Evolutionary conservation across 164 flowering plant species (phyloP).

Genomic region (Kalanchoe fedtschenkoi): DNA sequence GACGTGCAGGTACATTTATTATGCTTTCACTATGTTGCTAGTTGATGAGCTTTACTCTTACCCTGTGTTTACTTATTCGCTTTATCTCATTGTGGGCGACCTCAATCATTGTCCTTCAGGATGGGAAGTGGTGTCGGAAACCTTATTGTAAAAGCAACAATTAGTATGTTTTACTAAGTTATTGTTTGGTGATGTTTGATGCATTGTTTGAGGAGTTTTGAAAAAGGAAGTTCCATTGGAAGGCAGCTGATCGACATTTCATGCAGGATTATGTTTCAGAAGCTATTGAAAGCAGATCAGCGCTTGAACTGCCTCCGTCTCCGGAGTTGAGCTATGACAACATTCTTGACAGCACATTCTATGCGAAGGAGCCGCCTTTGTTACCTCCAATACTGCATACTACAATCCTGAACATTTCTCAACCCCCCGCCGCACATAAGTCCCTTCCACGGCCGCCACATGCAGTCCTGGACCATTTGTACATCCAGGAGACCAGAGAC

Average conservation of each 20-base stretch:
- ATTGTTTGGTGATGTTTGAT: neutral
- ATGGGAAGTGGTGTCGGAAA: neutral
- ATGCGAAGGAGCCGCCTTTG: slow-evolving; percentile 20
- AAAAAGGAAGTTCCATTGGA: no score
- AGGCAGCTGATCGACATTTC: neutral
- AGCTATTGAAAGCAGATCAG: slow-evolving; percentile 11
- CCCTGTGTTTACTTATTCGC: neutral
- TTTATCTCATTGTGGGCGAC: neutral
- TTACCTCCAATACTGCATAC: slow-evolving; percentile 26
- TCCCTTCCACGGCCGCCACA: slow-evolving; percentile 14
- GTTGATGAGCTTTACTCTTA: neutral
- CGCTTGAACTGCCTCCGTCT: slow-evolving; percentile 27
- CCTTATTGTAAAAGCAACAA: neutral
- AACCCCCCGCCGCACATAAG: slow-evolving; percentile 6
- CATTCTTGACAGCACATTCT: slow-evolving; percentile 14
- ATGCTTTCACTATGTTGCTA: neutral
- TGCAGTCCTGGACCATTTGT: slow-evolving; percentile 22
- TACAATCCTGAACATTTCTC: slow-evolving; percentile 9
- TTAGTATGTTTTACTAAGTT: neutral
- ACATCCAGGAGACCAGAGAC: slow-evolving; percentile 11
- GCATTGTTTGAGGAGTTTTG: no score
- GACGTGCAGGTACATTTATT: slow-evolving; percentile 27
- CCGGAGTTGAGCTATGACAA: slow-evolving; percentile 29
- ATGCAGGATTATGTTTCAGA: slow-evolving; percentile 21
- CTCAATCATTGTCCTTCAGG: neutral